Evolutionary conservation across 352 stramenopile genomes (phyloP).

Genomic region (Aphanomyces euteiches): DNA sequence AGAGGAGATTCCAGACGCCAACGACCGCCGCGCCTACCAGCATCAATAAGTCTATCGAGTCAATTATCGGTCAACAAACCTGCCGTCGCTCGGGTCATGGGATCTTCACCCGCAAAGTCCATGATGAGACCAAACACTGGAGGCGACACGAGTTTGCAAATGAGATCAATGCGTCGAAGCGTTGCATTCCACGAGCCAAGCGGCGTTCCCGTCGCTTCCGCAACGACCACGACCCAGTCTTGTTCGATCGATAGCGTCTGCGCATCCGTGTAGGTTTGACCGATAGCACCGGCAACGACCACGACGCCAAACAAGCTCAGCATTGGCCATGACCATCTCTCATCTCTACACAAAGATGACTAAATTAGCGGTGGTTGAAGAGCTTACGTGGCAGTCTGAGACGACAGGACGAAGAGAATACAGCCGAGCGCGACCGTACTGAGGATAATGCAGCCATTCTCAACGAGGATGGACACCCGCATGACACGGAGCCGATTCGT

Average conservation of each 20-base stretch:
- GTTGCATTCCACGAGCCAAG: slow-evolving; percentile 69
- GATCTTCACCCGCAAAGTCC: slow-evolving; percentile 61
- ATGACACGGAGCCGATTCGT: slow-evolving; percentile 68
- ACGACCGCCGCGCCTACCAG: slow-evolving; percentile 50
- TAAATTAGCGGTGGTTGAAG: slow-evolving; percentile 48
- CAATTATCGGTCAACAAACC: neutral
- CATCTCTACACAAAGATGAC: slow-evolving; percentile 4
- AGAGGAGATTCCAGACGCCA: slow-evolving; percentile 75
- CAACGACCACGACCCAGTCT: slow-evolving; percentile 85
- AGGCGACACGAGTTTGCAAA: slow-evolving; percentile 69
- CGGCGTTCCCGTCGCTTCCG: slow-evolving; percentile 41
- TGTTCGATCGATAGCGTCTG: slow-evolving; percentile 76
- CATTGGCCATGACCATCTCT: slow-evolving; percentile 50
- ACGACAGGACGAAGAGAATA: slow-evolving; percentile 44
- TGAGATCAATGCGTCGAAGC: slow-evolving; percentile 79
- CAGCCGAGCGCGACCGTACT: slow-evolving; percentile 56
- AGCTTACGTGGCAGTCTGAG: slow-evolving; percentile 40
- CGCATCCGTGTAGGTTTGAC: slow-evolving; percentile 70
- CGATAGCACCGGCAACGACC: slow-evolving; percentile 60
- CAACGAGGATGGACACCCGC: slow-evolving; percentile 62
- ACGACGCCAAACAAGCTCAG: slow-evolving; percentile 46
- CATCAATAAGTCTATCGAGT: neutral
- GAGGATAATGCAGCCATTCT: slow-evolving; percentile 74
- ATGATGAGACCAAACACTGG: slow-evolving; percentile 76
- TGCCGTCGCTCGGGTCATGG: slow-evolving; percentile 58